phyloP scores from a whole-genome alignment of 306 rosid species.

The Fragaria ananassa region DNA sequence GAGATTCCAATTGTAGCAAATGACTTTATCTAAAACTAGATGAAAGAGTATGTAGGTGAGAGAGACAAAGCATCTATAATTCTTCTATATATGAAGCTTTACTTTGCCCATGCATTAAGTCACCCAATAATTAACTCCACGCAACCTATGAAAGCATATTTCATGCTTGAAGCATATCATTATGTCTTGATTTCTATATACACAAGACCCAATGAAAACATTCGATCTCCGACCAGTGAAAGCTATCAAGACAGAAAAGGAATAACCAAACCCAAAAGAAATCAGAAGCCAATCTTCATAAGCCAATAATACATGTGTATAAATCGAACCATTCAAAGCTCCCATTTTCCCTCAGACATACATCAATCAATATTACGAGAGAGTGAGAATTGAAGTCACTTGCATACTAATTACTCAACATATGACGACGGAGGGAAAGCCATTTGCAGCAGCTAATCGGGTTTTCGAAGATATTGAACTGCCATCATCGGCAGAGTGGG shows the following conservation, averaged over 20 bases:
- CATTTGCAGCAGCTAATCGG: slow-evolving; percentile 6
- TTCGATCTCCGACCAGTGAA: slow-evolving; percentile 4
- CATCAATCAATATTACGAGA: not conserved
- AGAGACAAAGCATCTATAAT: slow-evolving; percentile 16
- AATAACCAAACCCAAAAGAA: slow-evolving; percentile 34
- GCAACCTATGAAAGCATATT: slow-evolving; percentile 21
- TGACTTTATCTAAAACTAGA: not conserved
- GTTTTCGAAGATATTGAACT: slow-evolving; percentile 48
- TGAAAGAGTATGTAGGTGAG: not conserved
- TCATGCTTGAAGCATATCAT: slow-evolving; percentile 6
- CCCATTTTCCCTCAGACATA: not conserved
- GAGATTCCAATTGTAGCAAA: not conserved
- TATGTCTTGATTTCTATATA: not conserved
- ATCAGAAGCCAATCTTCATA: not conserved
- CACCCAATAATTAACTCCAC: not conserved
- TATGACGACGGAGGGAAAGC: slow-evolving; percentile 6
- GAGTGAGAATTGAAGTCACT: not conserved
- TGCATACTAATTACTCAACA: not conserved
- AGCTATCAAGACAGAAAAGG: slow-evolving; percentile 9
- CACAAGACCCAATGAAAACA: not conserved
- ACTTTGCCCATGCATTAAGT: slow-evolving; percentile 31
- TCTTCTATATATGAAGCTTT: slow-evolving; percentile 12
- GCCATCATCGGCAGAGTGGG: slow-evolving; percentile 34
- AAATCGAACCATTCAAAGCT: slow-evolving; percentile 20
- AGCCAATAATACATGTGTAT: not conserved